These are phyloP conservation scores for Termitomyces sp. DNA, from an alignment of 768 basidiomycete genomes.

Conservation along the genomic window DNA sequence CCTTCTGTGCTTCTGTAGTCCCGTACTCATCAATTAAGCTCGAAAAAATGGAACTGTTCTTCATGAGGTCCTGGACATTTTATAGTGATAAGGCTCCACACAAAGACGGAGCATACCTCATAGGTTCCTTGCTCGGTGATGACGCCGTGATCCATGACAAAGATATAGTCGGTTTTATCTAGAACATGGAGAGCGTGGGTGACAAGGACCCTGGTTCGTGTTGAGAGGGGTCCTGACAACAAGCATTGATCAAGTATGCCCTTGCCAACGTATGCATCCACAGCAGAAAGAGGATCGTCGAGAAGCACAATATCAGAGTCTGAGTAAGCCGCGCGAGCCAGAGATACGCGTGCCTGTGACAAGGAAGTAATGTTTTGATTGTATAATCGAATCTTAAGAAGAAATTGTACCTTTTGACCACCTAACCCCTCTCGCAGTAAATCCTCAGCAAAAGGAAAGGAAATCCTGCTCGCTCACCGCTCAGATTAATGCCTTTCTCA, in stretches of 20 bases:
- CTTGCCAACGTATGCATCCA: slow-evolving; percentile 73
- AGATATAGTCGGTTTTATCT: slow-evolving; percentile 56
- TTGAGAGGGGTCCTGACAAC: slow-evolving; percentile 42
- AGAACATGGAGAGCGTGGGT: slow-evolving; percentile 57
- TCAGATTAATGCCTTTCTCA: slow-evolving; percentile 71
- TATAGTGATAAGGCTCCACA: background rate
- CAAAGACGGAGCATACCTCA: slow-evolving; percentile 23
- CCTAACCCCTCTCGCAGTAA: slow-evolving; percentile 14
- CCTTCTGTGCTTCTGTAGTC: slow-evolving; percentile 28
- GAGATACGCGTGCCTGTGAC: slow-evolving; percentile 61
- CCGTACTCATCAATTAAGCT: slow-evolving; percentile 55
- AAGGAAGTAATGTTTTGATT: background rate
- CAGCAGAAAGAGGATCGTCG: slow-evolving; percentile 78
- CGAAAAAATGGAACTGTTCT: slow-evolving; percentile 36
- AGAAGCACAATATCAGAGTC: slow-evolving; percentile 68
- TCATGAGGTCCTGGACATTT: slow-evolving; percentile 35
- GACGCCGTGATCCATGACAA: slow-evolving; percentile 52
- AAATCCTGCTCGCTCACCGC: slow-evolving; percentile 30
- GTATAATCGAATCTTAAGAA: background rate
- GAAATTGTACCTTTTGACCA: slow-evolving; percentile 28
- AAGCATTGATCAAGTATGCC: slow-evolving; percentile 60
- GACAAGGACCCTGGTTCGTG: slow-evolving; percentile 55
- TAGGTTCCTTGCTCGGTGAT: slow-evolving; percentile 64
- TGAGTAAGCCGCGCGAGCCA: slow-evolving; percentile 76
- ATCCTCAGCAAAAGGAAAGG: background rate